Evolutionary conservation across 805 yeast genomes (phyloP), one percentile per base, ranked within the genome.

Genomic region (Jamesozyma piceae): DNA sequence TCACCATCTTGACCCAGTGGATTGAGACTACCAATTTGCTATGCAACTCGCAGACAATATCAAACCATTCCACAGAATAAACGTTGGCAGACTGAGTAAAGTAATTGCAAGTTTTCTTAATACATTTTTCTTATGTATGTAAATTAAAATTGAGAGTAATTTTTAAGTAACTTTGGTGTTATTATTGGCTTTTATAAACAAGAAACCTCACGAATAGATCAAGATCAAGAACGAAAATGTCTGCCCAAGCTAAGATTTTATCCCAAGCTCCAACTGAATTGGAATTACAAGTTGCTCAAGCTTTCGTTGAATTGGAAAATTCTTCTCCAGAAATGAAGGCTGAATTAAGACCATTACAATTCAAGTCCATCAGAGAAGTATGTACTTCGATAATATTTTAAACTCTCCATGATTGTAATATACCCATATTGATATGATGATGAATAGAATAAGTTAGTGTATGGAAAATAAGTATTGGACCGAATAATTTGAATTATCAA

Each of bases 261-360:
- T 80, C 88, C 68, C 80, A 82, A 69, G 85, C 85, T 67, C 97
- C 98, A 77, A 71, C 92, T 70, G 97, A 92, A 77, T 88, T 92
- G 74, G 98, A 92, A 80, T 85, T 92, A 74, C 95, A 90, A 78
- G 95, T 92, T 70, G 97, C 96, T 67, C 97, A 90, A 78, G 96
- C 97, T 67, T 85, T 92, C 71, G 71, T 81, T 64, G 98, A 92
- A 77, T 80, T 92, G 73, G 97, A 92, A 80, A 67, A 75, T 67
- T 77, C 83, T 72, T 86, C 94, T 69, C 78, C 95, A 65, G 97
- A 90, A 71, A 78, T 89, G 73, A 90, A 89, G 82, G 89, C 95
- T 67, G 97, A 88, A 66, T 81, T 92, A 74, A 88, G 97, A 81
- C 88, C 95, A 55, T 83, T 92, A 72, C 97, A 92, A 78, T 87